phyloP scores from a whole-genome alignment of 2,329 filamentous ascomycete genomes.

The Fusarium ramigenum region DNA sequence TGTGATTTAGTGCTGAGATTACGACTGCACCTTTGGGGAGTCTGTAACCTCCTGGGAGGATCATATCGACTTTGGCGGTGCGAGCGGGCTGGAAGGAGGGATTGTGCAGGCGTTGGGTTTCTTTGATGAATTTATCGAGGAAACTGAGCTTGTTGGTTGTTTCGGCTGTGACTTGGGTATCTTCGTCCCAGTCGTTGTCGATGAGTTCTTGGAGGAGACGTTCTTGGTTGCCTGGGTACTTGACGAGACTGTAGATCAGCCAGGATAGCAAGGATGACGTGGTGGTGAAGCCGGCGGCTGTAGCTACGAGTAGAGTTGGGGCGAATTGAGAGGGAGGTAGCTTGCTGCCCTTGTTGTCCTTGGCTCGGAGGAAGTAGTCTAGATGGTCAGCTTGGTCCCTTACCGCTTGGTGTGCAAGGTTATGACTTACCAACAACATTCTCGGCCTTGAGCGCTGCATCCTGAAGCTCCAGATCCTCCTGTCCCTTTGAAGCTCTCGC shows the following conservation, averaged over 20 bases:
- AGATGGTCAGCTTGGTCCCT: neutral
- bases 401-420: too few relatives aligned
- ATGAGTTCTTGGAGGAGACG: conserved; percentile 66
- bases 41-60: conserved; percentile 67
- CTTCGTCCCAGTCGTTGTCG: conserved; percentile 55
- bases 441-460: conserved; percentile 60
- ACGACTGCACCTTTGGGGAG: conserved; percentile 62
- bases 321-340: conserved; percentile 50
- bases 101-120: conserved; percentile 67
- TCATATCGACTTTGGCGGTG: conserved; percentile 63
- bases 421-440: conserved; percentile 42
- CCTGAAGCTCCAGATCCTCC: conserved; percentile 54
- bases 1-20: conserved; percentile 60
- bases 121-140: conserved; percentile 68
- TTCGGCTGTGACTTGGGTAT: conserved; percentile 58
- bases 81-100: conserved; percentile 69
- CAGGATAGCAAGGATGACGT: conserved; percentile 67
- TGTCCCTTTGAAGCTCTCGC: conserved; percentile 47
- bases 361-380: conserved; percentile 64
- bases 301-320: conserved; percentile 57
- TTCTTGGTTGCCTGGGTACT: conserved; percentile 65
- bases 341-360: conserved; percentile 63
- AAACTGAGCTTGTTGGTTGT: conserved; percentile 57
- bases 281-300: conserved; percentile 68
- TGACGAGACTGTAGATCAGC: conserved; percentile 63